Percentiles rank a stretch among this genome's conserved stretches.
These are phyloP conservation scores for Penicilliopsis zonata DNA, from an alignment of 495 filamentous ascomycete species.

Conservation along the genomic window DNA sequence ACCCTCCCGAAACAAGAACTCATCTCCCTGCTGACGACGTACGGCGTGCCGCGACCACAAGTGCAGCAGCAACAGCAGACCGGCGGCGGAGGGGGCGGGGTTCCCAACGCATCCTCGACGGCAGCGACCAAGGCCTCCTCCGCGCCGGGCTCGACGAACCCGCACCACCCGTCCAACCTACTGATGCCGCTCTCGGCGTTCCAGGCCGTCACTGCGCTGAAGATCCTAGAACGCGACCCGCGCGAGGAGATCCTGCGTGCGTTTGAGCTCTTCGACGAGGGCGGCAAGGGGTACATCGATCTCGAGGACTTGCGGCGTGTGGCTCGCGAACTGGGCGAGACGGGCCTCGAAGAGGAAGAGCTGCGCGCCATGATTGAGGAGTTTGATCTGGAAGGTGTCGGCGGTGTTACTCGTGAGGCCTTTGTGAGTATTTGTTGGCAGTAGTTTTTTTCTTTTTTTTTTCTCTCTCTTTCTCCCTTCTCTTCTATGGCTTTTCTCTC, in stretches of 20 bases:
- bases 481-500: too few species aligned
- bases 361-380: conserved; percentile 94
- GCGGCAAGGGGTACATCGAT: conserved; percentile 71
- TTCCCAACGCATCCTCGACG: not conserved
- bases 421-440: conserved; percentile 73
- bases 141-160: conserved; percentile 14
- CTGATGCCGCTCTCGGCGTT: conserved; percentile 63
- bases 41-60: conserved; percentile 50
- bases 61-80: conserved; percentile 21
- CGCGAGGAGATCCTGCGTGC: conserved; percentile 84
- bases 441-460: conserved; percentile 16
- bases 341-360: conserved; percentile 81
- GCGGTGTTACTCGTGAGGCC: conserved; percentile 78
- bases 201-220: conserved; percentile 64
- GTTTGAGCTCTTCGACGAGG: conserved; percentile 79
- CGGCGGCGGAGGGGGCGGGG: not conserved
- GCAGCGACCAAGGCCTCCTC: not conserved
- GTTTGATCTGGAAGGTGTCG: conserved; percentile 90
- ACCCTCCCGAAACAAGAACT: conserved; percentile 77
- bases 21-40: conserved; percentile 56
- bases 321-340: conserved; percentile 83
- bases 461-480: too few species aligned
- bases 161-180: conserved; percentile 41
- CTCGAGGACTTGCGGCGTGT: conserved; percentile 78
- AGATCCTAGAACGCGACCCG: conserved; percentile 73